A percentile compares a stretch with the other conserved stretches of the same genome.
Evolutionary conservation across 1,284 basidiomycete genomes (phyloP).

Genomic region (Wallemia mellicola): DNA sequence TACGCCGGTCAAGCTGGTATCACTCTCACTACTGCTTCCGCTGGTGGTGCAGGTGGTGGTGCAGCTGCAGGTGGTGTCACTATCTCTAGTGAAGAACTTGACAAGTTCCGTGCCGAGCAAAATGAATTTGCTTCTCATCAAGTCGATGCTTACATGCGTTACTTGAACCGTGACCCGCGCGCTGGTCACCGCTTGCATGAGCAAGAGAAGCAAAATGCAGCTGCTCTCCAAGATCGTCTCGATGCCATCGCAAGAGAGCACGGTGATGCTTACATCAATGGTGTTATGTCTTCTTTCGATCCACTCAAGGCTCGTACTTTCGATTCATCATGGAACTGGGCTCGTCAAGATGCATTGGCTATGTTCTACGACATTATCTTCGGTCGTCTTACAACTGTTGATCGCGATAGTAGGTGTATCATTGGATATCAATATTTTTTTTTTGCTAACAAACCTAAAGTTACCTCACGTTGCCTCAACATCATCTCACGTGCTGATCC

Average conservation of each 20-base stretch:
- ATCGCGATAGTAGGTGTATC: slow-evolving; percentile 19
- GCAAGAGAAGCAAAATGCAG: slow-evolving; percentile 41
- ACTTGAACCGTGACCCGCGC: slow-evolving; percentile 73
- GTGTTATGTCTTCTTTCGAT: slow-evolving; percentile 78
- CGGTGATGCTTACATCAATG: slow-evolving; percentile 72
- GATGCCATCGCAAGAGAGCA: slow-evolving; percentile 70
- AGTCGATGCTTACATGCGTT: slow-evolving; percentile 82
- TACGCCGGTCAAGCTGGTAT: slow-evolving; percentile 74
- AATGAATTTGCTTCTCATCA: slow-evolving; percentile 74
- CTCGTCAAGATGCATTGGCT: slow-evolving; percentile 53
- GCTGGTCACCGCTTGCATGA: slow-evolving; percentile 69
- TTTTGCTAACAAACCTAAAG: slow-evolving; percentile 25
- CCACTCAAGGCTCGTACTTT: slow-evolving; percentile 87
- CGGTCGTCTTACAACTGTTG: slow-evolving; percentile 68
- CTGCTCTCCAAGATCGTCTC: slow-evolving; percentile 49
- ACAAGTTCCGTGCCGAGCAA: slow-evolving; percentile 82
- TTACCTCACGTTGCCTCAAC: slow-evolving; percentile 87
- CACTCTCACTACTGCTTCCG: slow-evolving; percentile 35
- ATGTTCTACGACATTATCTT: slow-evolving; percentile 98
- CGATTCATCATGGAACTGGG: slow-evolving; percentile 99
- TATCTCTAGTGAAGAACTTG: slow-evolving; percentile 93
- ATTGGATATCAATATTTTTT: background rate
- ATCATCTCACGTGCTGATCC: slow-evolving; percentile 93
- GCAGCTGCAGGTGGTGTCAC: slow-evolving; percentile 42
- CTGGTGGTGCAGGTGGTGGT: slow-evolving; percentile 28